Evolutionary conservation across 345 rosid species (phyloP), one percentile per base, ranked within the genome.

Genomic region (Combretum micranthum): DNA sequence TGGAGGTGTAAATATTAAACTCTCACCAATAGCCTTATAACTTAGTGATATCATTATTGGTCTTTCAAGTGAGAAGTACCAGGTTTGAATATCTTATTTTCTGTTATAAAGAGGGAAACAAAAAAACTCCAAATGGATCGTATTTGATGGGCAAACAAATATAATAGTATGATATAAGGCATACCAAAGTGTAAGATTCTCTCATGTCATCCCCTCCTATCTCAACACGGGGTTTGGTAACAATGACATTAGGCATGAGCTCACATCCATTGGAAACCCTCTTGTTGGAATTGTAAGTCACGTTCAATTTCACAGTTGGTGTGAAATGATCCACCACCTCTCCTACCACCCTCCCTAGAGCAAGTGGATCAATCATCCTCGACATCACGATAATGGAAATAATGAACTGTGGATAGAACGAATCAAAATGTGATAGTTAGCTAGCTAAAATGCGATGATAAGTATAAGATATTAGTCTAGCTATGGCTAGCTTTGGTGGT

Each of bases 191-290:
- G 64, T 79, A 92, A 69, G 88, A 77, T 61, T 80, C 61, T 70
- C 96, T 77, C 77, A 88, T 70, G 73, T 88, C 90, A 1, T 76
- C 75, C 1, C 98, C 96, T 9, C 89, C 88, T 48, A 91, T 73
- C 55, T 83, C 90, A 15, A 82, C 92, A 0, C 86, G 78, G 44
- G 98, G 96, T 55, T 57, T 79, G 37, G 70, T 20, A 42, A 67
- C 3, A 64, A 91, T 57, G 59, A 75, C 56, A 58, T 79, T 52
- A 64, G 95, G 98, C 72, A 62, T 67, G 43, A 88, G 73, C 75
- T 91, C 96, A 45, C 72, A 79, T 51, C 92, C 96, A 57, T 91
- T 91, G 8, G 77, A 66, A 17, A 91, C 98, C 57, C 73, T 71
- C 68, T 78, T 77, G 75, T 80, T 75, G 50, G 89, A 55, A 68